A percentile compares a stretch with the other conserved stretches of the same genome.
phyloP scores from a whole-genome alignment of 2,329 filamentous ascomycete species.

The Trichoderma hamatum region DNA sequence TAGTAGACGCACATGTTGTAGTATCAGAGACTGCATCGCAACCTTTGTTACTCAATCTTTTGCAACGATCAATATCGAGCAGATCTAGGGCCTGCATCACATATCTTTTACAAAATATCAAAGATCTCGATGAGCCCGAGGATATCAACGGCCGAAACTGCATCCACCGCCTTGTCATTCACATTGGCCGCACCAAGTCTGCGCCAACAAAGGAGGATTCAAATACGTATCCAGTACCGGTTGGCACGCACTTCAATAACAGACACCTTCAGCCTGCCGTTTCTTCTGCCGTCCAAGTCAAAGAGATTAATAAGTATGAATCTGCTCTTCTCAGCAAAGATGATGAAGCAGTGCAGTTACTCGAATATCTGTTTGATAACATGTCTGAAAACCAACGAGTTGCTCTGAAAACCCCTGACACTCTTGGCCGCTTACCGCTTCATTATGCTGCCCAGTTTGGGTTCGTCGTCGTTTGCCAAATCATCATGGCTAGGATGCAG shows the following conservation, averaged over 20 bases:
- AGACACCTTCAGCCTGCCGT: conserved; percentile 81
- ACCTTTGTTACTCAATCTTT: conserved; percentile 72
- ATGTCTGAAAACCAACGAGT: conserved; percentile 68
- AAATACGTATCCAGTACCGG: conserved; percentile 54
- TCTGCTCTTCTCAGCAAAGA: conserved; percentile 66
- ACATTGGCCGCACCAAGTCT: conserved; percentile 77
- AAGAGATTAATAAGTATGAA: conserved; percentile 67
- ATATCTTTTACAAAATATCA: conserved; percentile 69
- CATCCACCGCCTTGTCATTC: conserved; percentile 88
- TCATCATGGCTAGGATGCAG: conserved; percentile 86
- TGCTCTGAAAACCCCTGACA: conserved; percentile 71
- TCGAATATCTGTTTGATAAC: conserved; percentile 65
- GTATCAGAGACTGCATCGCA: conserved; percentile 51
- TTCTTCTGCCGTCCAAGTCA: conserved; percentile 63
- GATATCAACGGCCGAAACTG: conserved; percentile 95
- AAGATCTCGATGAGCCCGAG: conserved; percentile 78
- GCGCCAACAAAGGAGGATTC: conserved; percentile 53
- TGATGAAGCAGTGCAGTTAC: conserved; percentile 74
- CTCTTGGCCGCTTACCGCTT: conserved; percentile 80
- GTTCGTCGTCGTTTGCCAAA: conserved; percentile 85
- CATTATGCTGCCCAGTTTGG: conserved; percentile 96
- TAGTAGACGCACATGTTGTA: conserved; percentile 59
- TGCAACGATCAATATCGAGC: conserved; percentile 75
- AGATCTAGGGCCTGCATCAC: conserved; percentile 70
- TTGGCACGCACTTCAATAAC: conserved; percentile 59